Conservation (phyloP, 805 yeast species). For the Saccharomyces kudriavzevii region DNA sequence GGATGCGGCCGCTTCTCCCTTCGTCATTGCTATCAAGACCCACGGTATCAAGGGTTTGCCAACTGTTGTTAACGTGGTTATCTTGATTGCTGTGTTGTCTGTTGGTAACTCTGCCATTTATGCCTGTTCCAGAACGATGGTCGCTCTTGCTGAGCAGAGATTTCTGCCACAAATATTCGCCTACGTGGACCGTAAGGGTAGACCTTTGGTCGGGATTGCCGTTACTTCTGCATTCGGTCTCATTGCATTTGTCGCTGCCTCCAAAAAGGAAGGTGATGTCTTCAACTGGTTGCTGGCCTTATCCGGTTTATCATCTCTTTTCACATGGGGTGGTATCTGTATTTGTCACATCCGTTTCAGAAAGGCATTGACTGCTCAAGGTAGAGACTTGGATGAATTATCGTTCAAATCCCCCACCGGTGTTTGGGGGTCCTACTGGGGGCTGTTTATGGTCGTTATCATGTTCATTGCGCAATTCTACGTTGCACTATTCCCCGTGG, state of each 20-base stretch:
- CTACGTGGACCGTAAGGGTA: constrained; percentile 57
- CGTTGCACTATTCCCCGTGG: constrained; percentile 69
- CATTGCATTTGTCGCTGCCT: constrained; percentile 50
- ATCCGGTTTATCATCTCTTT: constrained; percentile 54
- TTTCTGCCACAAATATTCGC: constrained; percentile 51
- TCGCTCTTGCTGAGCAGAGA: constrained; percentile 56
- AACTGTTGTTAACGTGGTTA: constrained; percentile 58
- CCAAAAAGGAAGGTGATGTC: constrained; percentile 43
- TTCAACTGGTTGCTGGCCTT: constrained; percentile 60
- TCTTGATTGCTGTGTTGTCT: constrained; percentile 56
- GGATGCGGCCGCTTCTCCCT: constrained; percentile 66
- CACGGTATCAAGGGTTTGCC: constrained; percentile 63
- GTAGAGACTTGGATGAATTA: constrained; percentile 60
- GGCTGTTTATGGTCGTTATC: constrained; percentile 46
- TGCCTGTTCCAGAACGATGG: constrained; percentile 59
- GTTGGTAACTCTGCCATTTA: constrained; percentile 70
- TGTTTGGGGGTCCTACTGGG: constrained; percentile 56
- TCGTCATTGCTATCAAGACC: constrained; percentile 59
- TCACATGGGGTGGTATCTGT: constrained; percentile 58
- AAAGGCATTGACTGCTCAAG: constrained; percentile 55
- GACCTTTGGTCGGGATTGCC: constrained; percentile 54
- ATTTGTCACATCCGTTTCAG: constrained; percentile 56
- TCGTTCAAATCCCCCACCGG: constrained; percentile 64
- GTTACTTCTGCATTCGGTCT: constrained; percentile 48
- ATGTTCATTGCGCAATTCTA: constrained; percentile 74